These are phyloP conservation scores for Rhodomyrtus psidioides DNA, from an alignment of 441 rosid genomes.

Conservation along the genomic window DNA sequence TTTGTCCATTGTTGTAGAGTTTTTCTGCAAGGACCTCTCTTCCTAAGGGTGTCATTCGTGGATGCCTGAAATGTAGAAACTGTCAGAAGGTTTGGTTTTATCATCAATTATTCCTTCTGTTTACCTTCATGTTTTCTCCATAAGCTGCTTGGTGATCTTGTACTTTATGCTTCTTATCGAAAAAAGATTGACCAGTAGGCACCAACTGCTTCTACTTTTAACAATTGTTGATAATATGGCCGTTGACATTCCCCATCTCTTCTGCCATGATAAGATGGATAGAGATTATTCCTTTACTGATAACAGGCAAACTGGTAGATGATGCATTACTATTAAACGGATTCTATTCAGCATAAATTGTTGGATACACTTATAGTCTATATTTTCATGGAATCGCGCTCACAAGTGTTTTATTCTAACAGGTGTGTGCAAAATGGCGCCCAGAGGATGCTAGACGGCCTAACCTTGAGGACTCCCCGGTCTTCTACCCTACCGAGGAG, in stretches of 20 bases:
- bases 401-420: conserved; percentile 15
- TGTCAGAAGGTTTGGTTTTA: conserved; percentile 78
- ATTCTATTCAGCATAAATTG: neutral
- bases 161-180: neutral
- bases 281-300: neutral
- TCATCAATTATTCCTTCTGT: neutral
- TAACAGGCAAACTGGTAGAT: neutral
- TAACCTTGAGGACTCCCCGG: conserved; percentile 78
- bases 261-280: neutral
- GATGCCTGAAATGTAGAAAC: conserved; percentile 66
- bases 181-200: neutral
- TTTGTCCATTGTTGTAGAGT: conserved; percentile 34
- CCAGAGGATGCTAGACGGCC: conserved; percentile 71
- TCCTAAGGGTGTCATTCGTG: conserved; percentile 83
- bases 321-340: neutral
- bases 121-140: neutral
- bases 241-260: neutral
- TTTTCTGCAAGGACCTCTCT: conserved; percentile 33
- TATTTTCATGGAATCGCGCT: conserved; percentile 12
- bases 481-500: conserved; percentile 95
- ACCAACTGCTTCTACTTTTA: neutral
- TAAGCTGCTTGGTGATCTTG: neutral
- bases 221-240: neutral
- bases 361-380: neutral
- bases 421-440: conserved; percentile 84